Evolutionary conservation across 2,329 filamentous ascomycete species (phyloP).

Genomic region (Endoconidiophora polonica): DNA sequence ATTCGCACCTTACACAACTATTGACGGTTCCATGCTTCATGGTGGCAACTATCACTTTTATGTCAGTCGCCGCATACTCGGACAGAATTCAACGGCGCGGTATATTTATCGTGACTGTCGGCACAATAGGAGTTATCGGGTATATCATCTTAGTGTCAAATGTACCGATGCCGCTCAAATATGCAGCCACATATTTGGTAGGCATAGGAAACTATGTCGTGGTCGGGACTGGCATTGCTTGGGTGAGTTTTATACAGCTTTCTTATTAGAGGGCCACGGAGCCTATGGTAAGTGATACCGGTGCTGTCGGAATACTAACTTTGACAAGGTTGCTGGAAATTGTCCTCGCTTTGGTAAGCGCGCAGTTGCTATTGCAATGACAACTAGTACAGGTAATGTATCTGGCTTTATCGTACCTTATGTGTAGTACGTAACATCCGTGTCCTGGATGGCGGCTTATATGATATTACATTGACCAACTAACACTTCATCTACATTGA

Average conservation of each 20-base stretch:
- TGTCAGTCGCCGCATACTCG: not conserved
- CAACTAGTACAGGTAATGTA: not conserved
- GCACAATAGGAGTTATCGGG: not conserved
- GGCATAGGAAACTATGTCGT: not conserved
- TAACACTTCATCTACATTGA: not conserved
- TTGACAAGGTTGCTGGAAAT: not conserved
- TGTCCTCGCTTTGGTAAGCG: not conserved
- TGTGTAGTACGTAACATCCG: not conserved
- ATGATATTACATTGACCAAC: too few relatives aligned
- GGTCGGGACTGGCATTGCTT: not conserved
- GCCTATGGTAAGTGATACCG: not conserved
- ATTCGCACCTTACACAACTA: not conserved
- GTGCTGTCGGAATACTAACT: not conserved
- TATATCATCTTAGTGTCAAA: not conserved
- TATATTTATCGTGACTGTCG: not conserved
- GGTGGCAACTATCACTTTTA: not conserved
- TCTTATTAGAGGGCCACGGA: too few relatives aligned
- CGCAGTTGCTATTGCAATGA: not conserved
- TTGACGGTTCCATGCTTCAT: not conserved
- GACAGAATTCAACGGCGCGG: slow-evolving; percentile 2
- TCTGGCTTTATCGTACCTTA: not conserved
- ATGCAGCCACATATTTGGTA: not conserved
- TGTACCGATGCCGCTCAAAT: not conserved
- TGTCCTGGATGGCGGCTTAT: too few relatives aligned
- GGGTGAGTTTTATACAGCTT: not conserved